Percentiles rank a stretch among this genome's conserved stretches.
Evolutionary conservation across 2,329 filamentous ascomycete species (phyloP).

Genomic region (Neofusicoccum sp.): DNA sequence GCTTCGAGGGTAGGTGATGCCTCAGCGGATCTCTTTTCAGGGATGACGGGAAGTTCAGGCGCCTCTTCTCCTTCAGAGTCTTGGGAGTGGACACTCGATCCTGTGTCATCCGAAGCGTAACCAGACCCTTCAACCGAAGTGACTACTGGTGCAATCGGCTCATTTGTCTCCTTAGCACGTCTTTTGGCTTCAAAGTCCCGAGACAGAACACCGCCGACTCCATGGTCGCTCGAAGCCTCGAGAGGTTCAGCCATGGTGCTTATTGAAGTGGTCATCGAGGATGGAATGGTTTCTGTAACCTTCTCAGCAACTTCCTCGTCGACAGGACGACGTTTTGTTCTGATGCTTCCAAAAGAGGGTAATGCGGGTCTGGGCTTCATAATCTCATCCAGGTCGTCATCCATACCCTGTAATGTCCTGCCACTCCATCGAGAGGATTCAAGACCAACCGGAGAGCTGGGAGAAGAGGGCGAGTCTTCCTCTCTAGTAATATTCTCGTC

Average conservation of each 20-base stretch:
- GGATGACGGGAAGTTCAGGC: not conserved
- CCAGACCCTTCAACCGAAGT: conserved; percentile 66
- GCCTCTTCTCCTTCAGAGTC: not conserved
- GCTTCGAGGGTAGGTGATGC: not conserved
- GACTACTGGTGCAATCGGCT: conserved; percentile 69
- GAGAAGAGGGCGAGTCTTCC: conserved; percentile 46
- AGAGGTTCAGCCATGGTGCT: conserved; percentile 37
- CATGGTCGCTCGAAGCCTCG: conserved; percentile 61
- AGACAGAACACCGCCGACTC: conserved; percentile 55
- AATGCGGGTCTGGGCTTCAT: conserved; percentile 74
- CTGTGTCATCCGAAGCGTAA: conserved; percentile 52
- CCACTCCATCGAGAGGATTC: conserved; percentile 46
- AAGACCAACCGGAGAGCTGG: conserved; percentile 22
- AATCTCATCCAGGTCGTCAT: conserved; percentile 63
- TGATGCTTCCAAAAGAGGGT: conserved; percentile 72
- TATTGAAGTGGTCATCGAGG: conserved; percentile 35
- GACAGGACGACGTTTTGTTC: conserved; percentile 52
- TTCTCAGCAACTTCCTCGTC: conserved; percentile 53
- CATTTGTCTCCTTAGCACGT: conserved; percentile 43
- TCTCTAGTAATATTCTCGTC: conserved; percentile 28
- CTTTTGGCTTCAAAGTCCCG: conserved; percentile 48
- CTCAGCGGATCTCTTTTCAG: not conserved
- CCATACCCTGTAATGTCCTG: conserved; percentile 33
- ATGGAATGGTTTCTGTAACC: conserved; percentile 46
- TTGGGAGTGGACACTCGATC: not conserved